Conservation (phyloP, 495 filamentous ascomycete genomes). For the Tuber brumale region DNA sequence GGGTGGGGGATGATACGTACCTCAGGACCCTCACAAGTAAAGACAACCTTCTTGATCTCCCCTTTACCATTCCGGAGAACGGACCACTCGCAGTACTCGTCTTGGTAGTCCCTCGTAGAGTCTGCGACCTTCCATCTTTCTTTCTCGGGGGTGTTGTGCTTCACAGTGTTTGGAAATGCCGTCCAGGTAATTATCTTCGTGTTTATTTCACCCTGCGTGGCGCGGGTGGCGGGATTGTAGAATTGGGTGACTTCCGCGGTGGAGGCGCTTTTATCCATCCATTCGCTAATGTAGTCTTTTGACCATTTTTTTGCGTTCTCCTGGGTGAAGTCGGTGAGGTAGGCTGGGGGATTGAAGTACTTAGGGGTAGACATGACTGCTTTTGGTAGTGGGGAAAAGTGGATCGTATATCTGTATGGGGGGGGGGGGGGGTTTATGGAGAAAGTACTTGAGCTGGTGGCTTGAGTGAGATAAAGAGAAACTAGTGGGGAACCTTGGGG, state of each 20-base stretch:
- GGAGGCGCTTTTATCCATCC: not conserved
- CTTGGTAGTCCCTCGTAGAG: conserved; percentile 3
- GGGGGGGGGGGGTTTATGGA: not conserved
- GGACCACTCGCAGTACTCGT: conserved; percentile 21
- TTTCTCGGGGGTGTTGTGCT: not conserved
- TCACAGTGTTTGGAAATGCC: conserved; percentile 11
- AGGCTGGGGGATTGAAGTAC: conserved; percentile 10
- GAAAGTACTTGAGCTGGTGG: not conserved
- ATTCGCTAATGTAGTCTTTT: conserved; percentile 5
- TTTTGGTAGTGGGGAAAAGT: not conserved
- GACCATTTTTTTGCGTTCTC: conserved; percentile 17
- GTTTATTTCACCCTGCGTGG: not conserved
- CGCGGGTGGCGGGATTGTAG: conserved; percentile 6
- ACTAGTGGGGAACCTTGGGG: not conserved
- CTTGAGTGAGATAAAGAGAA: not conserved
- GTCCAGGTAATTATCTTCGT: conserved; percentile 8
- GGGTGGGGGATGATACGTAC: conserved; percentile 6
- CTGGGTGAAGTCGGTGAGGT: conserved; percentile 13
- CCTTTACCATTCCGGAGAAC: conserved; percentile 10
- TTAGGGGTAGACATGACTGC: not conserved
- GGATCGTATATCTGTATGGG: not conserved
- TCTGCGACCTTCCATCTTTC: conserved; percentile 20
- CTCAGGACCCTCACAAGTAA: conserved; percentile 20
- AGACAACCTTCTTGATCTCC: conserved; percentile 15
- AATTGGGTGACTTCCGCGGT: conserved; percentile 11